Evolutionary conservation across 2,329 filamentous ascomycete genomes (phyloP).

Genomic region (Talaromyces sp.): DNA sequence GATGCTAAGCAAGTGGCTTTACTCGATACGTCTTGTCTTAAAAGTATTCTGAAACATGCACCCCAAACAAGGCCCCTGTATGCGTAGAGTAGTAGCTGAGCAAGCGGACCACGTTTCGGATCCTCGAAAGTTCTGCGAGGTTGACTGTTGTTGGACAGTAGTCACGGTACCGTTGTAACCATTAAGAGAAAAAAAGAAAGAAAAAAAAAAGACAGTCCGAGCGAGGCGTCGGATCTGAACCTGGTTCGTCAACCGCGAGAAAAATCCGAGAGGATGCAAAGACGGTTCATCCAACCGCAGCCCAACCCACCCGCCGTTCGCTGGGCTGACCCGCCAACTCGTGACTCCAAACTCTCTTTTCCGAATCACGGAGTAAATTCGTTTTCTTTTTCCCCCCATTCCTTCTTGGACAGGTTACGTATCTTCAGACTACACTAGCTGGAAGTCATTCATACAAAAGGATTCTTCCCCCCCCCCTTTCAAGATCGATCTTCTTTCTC

Average conservation of each 20-base stretch:
- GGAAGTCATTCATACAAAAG: slow-evolving; percentile 7
- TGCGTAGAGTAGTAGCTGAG: background rate
- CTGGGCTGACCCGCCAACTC: slow-evolving; percentile 11
- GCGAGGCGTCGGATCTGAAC: background rate
- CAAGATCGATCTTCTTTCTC: background rate
- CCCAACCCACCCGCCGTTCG: background rate
- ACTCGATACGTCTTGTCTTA: background rate
- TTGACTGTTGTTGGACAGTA: background rate
- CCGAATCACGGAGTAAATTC: slow-evolving; percentile 2
- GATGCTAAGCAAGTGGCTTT: background rate
- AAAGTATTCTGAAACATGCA: slow-evolving; percentile 6
- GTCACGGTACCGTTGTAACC: background rate
- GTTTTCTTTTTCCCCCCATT: background rate
- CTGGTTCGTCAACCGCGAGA: background rate
- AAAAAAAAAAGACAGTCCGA: background rate
- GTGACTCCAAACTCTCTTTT: slow-evolving; percentile 11
- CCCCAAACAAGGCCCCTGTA: background rate
- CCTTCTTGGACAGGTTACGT: background rate
- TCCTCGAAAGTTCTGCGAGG: background rate
- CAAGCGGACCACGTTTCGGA: background rate
- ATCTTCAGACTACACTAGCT: background rate
- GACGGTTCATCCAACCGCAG: background rate
- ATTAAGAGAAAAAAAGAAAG: background rate
- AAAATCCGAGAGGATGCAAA: background rate
- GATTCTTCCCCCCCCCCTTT: background rate